Percentiles rank a stretch among this genome's conserved stretches.
Conservation (phyloP, 176 grass and related monocot species). For the Carex parvula region DNA sequence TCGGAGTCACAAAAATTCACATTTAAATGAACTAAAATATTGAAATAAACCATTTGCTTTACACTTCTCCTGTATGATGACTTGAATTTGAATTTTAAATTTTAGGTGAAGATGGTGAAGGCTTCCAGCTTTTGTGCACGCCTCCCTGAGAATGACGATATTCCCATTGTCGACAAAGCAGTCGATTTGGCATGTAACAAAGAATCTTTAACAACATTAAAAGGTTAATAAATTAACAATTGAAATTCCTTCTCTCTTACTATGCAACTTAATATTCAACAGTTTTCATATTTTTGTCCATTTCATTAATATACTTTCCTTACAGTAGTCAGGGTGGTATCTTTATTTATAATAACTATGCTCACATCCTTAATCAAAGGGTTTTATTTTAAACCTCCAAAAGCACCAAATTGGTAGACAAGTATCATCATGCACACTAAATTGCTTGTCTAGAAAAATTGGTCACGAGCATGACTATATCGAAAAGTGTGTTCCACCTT, state of each 20-base stretch:
- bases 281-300: neutral
- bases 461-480: neutral
- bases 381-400: neutral
- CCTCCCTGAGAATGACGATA: constrained; percentile 52
- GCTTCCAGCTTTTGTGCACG: constrained; percentile 73
- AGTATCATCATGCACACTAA: neutral
- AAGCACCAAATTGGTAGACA: neutral
- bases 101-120: constrained; percentile 78
- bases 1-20: neutral
- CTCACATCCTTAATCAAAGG: constrained; percentile 22
- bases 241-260: neutral
- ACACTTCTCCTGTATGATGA: neutral
- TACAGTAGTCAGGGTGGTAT: neutral
- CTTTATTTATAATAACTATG: neutral
- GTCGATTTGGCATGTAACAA: constrained; percentile 81
- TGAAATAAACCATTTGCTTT: neutral
- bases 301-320: neutral
- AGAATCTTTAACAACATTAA: constrained; percentile 32
- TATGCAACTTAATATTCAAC: neutral
- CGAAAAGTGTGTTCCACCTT: neutral
- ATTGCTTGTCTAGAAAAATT: neutral
- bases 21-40: neutral
- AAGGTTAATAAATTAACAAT: constrained; percentile 39
- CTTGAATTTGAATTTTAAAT: constrained; percentile 5
- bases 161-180: constrained; percentile 92